phyloP scores from a whole-genome alignment of 768 basidiomycete genomes.

The Pisolithus marmoratus region DNA sequence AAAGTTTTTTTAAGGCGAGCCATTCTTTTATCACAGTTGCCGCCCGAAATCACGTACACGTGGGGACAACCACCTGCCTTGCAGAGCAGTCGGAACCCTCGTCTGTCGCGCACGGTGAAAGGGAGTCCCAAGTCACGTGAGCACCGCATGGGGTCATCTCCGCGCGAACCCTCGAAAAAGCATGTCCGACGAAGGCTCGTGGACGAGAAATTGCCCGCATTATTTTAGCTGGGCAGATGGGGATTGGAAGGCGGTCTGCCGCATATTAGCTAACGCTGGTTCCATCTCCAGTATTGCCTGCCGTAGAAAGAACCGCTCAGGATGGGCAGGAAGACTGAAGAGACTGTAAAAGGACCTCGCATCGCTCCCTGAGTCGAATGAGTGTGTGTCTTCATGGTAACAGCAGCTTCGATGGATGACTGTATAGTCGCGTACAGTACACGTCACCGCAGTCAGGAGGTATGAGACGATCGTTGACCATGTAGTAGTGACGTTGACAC shows the following conservation, averaged over 20 bases:
- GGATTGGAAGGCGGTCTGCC: background rate
- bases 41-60: conserved; percentile 21
- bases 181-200: background rate
- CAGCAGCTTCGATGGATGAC: too few relatives aligned
- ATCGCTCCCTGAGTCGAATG: too few relatives aligned
- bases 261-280: background rate
- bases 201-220: background rate
- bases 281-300: background rate
- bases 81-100: conserved; percentile 9
- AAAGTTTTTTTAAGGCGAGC: conserved; percentile 18
- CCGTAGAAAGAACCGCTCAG: background rate
- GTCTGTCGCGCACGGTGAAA: background rate
- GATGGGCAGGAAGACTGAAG: background rate
- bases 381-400: too few relatives aligned
- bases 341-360: background rate
- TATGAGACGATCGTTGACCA: too few relatives aligned
- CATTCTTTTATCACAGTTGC: conserved; percentile 9
- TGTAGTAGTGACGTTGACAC: too few relatives aligned
- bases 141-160: conserved; percentile 17
- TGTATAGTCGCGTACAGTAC: too few relatives aligned
- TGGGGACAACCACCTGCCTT: conserved; percentile 17
- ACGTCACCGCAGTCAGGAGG: too few relatives aligned
- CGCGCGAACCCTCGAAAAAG: conserved; percentile 8
- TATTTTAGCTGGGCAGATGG: background rate
- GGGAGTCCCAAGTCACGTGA: conserved; percentile 2